phyloP scores from a whole-genome alignment of 2,329 filamentous ascomycete species.

The Fusarium heterosporum region DNA sequence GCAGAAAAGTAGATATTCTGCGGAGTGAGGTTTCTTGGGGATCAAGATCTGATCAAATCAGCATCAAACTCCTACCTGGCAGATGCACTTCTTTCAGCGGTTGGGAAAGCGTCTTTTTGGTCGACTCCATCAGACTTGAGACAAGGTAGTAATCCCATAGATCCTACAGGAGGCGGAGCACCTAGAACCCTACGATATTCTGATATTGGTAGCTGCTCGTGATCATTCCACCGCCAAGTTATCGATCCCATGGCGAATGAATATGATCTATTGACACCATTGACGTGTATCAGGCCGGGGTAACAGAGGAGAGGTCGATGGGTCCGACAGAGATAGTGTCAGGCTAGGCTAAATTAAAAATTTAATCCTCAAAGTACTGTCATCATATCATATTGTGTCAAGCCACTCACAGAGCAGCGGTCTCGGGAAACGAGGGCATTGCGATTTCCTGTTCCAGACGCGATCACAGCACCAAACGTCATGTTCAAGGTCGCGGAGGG shows the following conservation, averaged over 20 bases:
- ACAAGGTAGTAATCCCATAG: slow-evolving; percentile 27
- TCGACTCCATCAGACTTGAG: slow-evolving; percentile 21
- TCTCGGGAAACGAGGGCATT: slow-evolving; percentile 43
- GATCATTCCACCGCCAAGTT: slow-evolving; percentile 29
- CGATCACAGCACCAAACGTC: slow-evolving; percentile 36
- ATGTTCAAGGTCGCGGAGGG: slow-evolving; percentile 13
- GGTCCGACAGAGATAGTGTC: slow-evolving; percentile 24
- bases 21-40: not conserved
- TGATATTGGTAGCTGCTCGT: slow-evolving; percentile 7
- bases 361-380: slow-evolving; percentile 26
- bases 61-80: slow-evolving; percentile 10
- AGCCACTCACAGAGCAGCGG: slow-evolving; percentile 31
- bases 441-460: slow-evolving; percentile 28
- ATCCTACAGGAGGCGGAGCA: slow-evolving; percentile 31
- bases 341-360: slow-evolving; percentile 22
- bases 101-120: slow-evolving; percentile 37
- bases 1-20: slow-evolving; percentile 10
- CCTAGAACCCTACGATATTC: slow-evolving; percentile 25
- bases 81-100: slow-evolving; percentile 5
- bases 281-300: slow-evolving; percentile 19
- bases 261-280: slow-evolving; percentile 26
- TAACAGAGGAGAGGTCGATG: slow-evolving; percentile 26
- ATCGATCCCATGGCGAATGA: slow-evolving; percentile 23
- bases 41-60: slow-evolving; percentile 14
- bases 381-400: slow-evolving; percentile 46